Percentiles rank a stretch among this genome's conserved stretches.
Conservation (phyloP, 1,284 basidiomycete species). For the Laetiporus sulphureus region DNA sequence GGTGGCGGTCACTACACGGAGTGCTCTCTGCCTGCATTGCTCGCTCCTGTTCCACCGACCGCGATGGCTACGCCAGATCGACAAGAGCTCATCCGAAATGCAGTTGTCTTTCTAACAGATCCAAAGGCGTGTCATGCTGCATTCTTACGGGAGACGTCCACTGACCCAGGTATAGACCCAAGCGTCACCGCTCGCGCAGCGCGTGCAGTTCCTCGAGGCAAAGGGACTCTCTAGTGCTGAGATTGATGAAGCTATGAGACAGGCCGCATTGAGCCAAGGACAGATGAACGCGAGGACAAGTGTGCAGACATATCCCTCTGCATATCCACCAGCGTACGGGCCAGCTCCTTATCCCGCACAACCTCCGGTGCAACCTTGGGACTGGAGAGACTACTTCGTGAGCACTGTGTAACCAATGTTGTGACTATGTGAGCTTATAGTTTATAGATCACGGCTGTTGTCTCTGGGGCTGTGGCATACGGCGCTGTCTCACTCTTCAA, state of each 20-base stretch:
- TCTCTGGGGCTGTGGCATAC: slow-evolving; percentile 88
- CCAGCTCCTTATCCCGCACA: slow-evolving; percentile 35
- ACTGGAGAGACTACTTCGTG: slow-evolving; percentile 96
- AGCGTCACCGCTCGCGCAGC: slow-evolving; percentile 75
- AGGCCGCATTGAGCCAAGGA: slow-evolving; percentile 35
- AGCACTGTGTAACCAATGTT: slow-evolving; percentile 24
- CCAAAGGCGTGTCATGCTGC: slow-evolving; percentile 44
- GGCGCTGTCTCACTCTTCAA: slow-evolving; percentile 83
- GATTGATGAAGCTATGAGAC: slow-evolving; percentile 82
- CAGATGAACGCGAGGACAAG: slow-evolving; percentile 15
- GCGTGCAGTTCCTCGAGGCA: slow-evolving; percentile 89
- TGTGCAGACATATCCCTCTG: slow-evolving; percentile 18
- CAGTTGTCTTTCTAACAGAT: slow-evolving; percentile 76
- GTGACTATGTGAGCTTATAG: not conserved
- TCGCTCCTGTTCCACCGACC: not conserved
- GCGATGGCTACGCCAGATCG: slow-evolving; percentile 48
- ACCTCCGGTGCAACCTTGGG: slow-evolving; percentile 51
- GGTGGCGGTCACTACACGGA: not conserved
- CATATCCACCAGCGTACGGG: slow-evolving; percentile 36
- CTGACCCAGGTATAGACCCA: slow-evolving; percentile 43
- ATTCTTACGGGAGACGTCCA: not conserved
- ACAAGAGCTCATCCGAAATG: slow-evolving; percentile 72
- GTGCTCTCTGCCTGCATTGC: not conserved
- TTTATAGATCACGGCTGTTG: slow-evolving; percentile 83
- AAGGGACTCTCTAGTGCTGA: slow-evolving; percentile 85